Base-by-base conservation (phyloP, 2,329 filamentous ascomycete genomes). In the Ceratocystis cacaofunesta region DNA sequence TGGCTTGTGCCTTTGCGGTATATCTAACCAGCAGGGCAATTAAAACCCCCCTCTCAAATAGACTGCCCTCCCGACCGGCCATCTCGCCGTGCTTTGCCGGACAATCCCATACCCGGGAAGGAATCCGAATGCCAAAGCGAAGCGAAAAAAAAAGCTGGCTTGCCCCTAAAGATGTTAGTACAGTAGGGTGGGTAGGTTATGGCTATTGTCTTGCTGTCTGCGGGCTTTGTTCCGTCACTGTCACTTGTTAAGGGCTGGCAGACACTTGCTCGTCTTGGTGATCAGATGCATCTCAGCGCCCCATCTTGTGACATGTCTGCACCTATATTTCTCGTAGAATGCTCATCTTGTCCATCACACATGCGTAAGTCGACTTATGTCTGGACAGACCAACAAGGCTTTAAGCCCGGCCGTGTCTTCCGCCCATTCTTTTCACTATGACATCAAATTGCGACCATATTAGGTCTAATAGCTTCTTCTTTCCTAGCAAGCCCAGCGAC, bases 91-190 rank as follows among this genome's bases (percentile, higher is more conserved):
- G 44, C 46, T 63, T 63, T 55, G 61, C 61, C 61, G 61, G 44
- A n/a, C 44, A 2, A 28, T n/a, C 61, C 61, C 61, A 63, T 30
- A 55, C 61, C 61, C 61, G 61, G 61, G 61, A 63, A 63, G 61
- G 46, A 52, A 55, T 30, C 41, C 41, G 58, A n/a, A 50, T 48
- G 61, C 61, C 61, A 46, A 52, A 25, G 48, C 48, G 48, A 50
- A 50, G 48, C 46, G 19, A 41, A 41, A 41, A 25, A 25, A 50
- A 50, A n/a, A 22, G 46, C n/a, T n/a, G n/a, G n/a, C 1, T 8
- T 25, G 1, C 17, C 10, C 8, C 8, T 25, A 22, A 12, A 22
- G 48, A 22, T n/a, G 8, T 50, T 25, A 2, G 17, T 48, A 48
- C 12, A 19, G 8, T 48, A 17, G 5, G 2, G n/a, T 8, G 2